phyloP scores from a whole-genome alignment of 495 filamentous ascomycete genomes.

The Penicillium chermesinum region DNA sequence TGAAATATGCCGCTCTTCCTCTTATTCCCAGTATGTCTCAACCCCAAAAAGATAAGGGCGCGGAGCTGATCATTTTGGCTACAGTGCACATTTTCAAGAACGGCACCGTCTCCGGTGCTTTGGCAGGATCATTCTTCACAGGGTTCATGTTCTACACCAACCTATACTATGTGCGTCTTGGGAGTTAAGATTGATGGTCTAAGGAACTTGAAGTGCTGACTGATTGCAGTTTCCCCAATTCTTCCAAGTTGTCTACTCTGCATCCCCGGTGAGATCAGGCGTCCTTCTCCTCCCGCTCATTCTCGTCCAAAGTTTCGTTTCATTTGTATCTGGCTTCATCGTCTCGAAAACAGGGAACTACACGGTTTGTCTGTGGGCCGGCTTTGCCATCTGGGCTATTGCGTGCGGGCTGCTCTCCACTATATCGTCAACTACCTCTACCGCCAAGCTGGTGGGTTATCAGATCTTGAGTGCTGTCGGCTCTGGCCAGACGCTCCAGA shows the following conservation, averaged over 20 bases:
- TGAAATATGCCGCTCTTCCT: constrained; percentile 3
- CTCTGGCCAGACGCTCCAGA: constrained; percentile 5
- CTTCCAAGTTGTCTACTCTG: constrained; percentile 33
- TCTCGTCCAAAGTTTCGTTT: constrained; percentile 35
- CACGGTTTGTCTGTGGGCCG: constrained; percentile 1
- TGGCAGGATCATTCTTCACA: background rate
- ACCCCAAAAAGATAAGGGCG: background rate
- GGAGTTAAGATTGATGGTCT: background rate
- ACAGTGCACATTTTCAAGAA: constrained; percentile 6
- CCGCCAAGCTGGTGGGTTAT: background rate
- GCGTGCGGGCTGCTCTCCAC: constrained; percentile 6
- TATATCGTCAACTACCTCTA: constrained; percentile 1
- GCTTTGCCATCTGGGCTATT: constrained; percentile 3
- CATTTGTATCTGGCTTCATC: constrained; percentile 37
- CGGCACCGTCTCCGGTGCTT: constrained; percentile 3
- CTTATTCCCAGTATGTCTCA: constrained; percentile 3
- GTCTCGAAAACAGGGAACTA: constrained; percentile 6
- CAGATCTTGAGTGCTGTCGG: constrained; percentile 4
- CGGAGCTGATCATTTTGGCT: background rate
- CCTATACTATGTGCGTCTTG: constrained; percentile 3
- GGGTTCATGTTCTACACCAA: constrained; percentile 7
- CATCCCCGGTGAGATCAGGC: constrained; percentile 43
- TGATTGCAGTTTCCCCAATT: constrained; percentile 18
- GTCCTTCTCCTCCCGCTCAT: constrained; percentile 51
- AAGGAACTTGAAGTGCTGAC: background rate